Conservation (phyloP, 164 flowering plant species). For the Piper longum region DNA sequence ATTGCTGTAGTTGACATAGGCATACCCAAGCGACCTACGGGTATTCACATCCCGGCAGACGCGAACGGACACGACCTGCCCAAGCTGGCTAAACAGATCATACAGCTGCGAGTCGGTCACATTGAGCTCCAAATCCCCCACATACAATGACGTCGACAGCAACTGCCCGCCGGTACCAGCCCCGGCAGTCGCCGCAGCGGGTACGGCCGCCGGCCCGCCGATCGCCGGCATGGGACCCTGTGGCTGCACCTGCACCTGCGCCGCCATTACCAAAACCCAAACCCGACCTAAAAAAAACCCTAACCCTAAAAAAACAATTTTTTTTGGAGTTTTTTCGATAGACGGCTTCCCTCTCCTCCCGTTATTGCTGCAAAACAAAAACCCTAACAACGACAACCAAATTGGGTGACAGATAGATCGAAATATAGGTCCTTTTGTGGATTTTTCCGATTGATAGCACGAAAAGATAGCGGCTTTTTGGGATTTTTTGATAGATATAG, state of each 20-base stretch:
- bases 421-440: not conserved
- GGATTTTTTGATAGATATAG: not conserved
- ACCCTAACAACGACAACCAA: not conserved
- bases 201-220: too few species aligned
- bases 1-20: conserved; percentile 59
- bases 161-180: conserved; percentile 17
- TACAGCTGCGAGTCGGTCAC: conserved; percentile 77
- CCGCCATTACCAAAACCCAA: conserved; percentile 32
- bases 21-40: conserved; percentile 74
- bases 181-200: conserved; percentile 7
- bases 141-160: conserved; percentile 50
- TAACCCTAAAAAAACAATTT: not conserved
- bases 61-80: conserved; percentile 70
- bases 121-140: conserved; percentile 60
- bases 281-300: not conserved
- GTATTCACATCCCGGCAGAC: conserved; percentile 70
- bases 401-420: not conserved
- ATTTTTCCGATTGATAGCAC: too few species aligned
- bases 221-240: conserved; percentile 14
- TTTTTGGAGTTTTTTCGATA: conserved; percentile 11
- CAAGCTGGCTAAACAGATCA: conserved; percentile 61
- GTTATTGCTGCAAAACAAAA: conserved; percentile 10
- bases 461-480: not conserved
- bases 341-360: conserved; percentile 21
- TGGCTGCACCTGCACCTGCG: conserved; percentile 52